A percentile compares a stretch with the other conserved stretches of the same genome.
Conservation (phyloP, 768 basidiomycete species). For the Phallus indusiatus region DNA sequence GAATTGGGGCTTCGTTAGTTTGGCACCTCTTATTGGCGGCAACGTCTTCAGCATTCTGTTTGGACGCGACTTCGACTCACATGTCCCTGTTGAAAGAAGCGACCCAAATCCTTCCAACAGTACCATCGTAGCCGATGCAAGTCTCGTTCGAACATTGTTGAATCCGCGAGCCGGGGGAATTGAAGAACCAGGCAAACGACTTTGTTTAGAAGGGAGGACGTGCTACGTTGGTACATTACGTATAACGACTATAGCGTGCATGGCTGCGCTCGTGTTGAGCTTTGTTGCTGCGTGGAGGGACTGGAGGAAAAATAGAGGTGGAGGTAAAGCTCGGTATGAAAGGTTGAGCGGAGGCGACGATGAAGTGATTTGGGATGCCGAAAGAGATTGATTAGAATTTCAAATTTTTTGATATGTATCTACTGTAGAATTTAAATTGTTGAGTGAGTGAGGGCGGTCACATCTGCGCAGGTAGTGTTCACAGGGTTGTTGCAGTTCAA, state of each 20-base stretch:
- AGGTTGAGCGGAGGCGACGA: background rate
- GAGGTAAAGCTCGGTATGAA: background rate
- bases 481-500: no score
- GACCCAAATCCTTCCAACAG: background rate
- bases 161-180: background rate
- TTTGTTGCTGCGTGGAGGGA: conserved; percentile 46
- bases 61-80: conserved; percentile 71
- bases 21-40: conserved; percentile 63
- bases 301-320: background rate
- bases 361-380: background rate
- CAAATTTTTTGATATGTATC: no score
- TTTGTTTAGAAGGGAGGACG: conserved; percentile 43
- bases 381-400: background rate
- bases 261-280: conserved; percentile 36
- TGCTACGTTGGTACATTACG: conserved; percentile 55
- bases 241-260: conserved; percentile 37
- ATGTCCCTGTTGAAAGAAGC: conserved; percentile 27
- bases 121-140: background rate
- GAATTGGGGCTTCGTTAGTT: conserved; percentile 75
- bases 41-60: conserved; percentile 83
- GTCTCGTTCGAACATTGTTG: background rate
- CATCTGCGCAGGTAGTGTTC: no score
- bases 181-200: background rate
- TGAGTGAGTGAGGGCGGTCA: no score
- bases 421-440: no score